Evolutionary conservation across 306 rosid species (phyloP).

Genomic region (Malus asiatica): DNA sequence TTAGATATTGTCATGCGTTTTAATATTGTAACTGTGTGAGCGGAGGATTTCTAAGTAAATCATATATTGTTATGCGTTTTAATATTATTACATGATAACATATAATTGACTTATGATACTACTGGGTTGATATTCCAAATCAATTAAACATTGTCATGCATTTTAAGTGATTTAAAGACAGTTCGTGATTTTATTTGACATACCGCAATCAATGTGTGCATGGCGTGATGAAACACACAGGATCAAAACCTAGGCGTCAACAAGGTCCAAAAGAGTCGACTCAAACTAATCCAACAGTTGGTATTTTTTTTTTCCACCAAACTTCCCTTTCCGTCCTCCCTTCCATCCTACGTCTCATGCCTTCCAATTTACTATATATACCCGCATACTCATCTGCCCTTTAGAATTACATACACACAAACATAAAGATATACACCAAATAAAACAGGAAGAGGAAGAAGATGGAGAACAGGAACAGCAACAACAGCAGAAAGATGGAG

Average conservation of each 20-base stretch:
- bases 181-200: too few relatives aligned
- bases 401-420: background rate
- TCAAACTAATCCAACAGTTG: slow-evolving; percentile 23
- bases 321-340: slow-evolving; percentile 32
- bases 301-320: slow-evolving; percentile 35
- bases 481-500: background rate
- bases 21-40: too few relatives aligned
- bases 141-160: background rate
- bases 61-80: too few relatives aligned
- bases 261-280: slow-evolving; percentile 46
- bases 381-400: background rate
- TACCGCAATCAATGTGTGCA: background rate
- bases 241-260: slow-evolving; percentile 1
- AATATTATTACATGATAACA: too few relatives aligned
- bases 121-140: too few relatives aligned
- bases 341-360: slow-evolving; percentile 38
- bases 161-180: too few relatives aligned
- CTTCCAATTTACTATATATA: slow-evolving; percentile 6
- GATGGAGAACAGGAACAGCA: slow-evolving; percentile 31
- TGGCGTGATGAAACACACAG: background rate
- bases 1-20: too few relatives aligned
- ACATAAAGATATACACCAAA: background rate
- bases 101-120: too few relatives aligned
- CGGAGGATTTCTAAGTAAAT: too few relatives aligned
- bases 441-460: slow-evolving; percentile 22